Percentiles rank a stretch among this genome's conserved stretches.
Evolutionary conservation across 2,329 filamentous ascomycete genomes (phyloP).

Genomic region (Trichoderma harzianum): DNA sequence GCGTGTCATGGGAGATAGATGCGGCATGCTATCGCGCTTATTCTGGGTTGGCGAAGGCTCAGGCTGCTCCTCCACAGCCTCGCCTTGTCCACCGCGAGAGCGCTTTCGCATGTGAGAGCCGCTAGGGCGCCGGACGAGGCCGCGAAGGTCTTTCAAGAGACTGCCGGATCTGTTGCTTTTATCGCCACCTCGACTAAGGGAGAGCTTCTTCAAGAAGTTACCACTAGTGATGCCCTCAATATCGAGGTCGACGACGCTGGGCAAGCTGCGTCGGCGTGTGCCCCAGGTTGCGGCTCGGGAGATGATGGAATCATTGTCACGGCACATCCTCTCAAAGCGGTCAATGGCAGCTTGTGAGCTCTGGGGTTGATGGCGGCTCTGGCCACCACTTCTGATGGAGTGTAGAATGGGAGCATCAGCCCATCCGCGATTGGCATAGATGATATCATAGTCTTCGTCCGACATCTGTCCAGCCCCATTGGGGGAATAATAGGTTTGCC

Average conservation of each 20-base stretch:
- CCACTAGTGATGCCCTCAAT: slow-evolving; percentile 54
- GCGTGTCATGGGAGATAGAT: slow-evolving; percentile 49
- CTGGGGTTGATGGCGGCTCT: slow-evolving; percentile 43
- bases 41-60: slow-evolving; percentile 31
- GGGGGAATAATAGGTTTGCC: slow-evolving; percentile 48
- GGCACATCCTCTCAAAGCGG: slow-evolving; percentile 48
- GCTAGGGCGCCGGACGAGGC: slow-evolving; percentile 50
- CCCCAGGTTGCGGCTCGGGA: slow-evolving; percentile 68
- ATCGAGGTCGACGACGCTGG: slow-evolving; percentile 55
- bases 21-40: slow-evolving; percentile 42
- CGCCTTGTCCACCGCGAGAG: slow-evolving; percentile 40
- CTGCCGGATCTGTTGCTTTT: slow-evolving; percentile 46
- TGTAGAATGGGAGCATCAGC: slow-evolving; percentile 46
- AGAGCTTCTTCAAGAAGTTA: slow-evolving; percentile 61
- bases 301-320: slow-evolving; percentile 56
- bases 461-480: slow-evolving; percentile 42
- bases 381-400: slow-evolving; percentile 37
- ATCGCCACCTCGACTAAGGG: slow-evolving; percentile 46
- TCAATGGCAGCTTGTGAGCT: slow-evolving; percentile 54
- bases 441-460: slow-evolving; percentile 47
- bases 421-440: slow-evolving; percentile 49
- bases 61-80: slow-evolving; percentile 23
- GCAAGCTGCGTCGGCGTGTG: slow-evolving; percentile 63
- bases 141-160: slow-evolving; percentile 48
- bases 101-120: slow-evolving; percentile 45